These are phyloP conservation scores for Rhynchospora breviuscula DNA, from an alignment of 176 grass and related monocot genomes.

Conservation along the genomic window DNA sequence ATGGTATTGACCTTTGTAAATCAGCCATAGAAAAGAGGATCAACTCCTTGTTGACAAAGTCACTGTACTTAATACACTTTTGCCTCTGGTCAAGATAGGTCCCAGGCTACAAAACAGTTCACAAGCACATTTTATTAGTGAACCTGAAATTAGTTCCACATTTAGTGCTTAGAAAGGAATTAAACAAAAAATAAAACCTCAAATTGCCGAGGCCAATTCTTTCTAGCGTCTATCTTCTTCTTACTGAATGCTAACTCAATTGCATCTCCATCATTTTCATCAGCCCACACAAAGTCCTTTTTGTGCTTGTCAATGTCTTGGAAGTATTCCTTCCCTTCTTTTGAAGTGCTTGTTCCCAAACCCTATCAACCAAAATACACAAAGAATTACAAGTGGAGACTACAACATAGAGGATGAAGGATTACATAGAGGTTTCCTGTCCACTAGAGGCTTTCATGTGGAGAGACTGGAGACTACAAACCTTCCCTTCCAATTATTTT, in stretches of 20 bases:
- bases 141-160: neutral
- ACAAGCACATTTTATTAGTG: neutral
- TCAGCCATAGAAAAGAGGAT: slow-evolving; percentile 48
- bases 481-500: neutral
- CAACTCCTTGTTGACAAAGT: slow-evolving; percentile 52
- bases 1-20: slow-evolving; percentile 79
- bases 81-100: slow-evolving; percentile 39
- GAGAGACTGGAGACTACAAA: neutral
- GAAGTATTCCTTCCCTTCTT: slow-evolving; percentile 55
- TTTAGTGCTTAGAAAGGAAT: neutral
- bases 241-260: slow-evolving; percentile 50
- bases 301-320: slow-evolving; percentile 38
- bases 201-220: slow-evolving; percentile 45
- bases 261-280: slow-evolving; percentile 36
- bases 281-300: slow-evolving; percentile 37
- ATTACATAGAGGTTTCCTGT: neutral
- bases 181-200: slow-evolving; percentile 14
- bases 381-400: neutral
- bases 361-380: slow-evolving; percentile 19
- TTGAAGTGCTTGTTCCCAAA: slow-evolving; percentile 46
- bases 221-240: slow-evolving; percentile 47
- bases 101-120: slow-evolving; percentile 22
- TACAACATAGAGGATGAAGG: neutral
- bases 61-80: slow-evolving; percentile 40
- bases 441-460: neutral